Percentiles rank a stretch among this genome's conserved stretches.
Evolutionary conservation across 2,329 filamentous ascomycete species (phyloP).

Genomic region (Epichloe gansuensis): DNA sequence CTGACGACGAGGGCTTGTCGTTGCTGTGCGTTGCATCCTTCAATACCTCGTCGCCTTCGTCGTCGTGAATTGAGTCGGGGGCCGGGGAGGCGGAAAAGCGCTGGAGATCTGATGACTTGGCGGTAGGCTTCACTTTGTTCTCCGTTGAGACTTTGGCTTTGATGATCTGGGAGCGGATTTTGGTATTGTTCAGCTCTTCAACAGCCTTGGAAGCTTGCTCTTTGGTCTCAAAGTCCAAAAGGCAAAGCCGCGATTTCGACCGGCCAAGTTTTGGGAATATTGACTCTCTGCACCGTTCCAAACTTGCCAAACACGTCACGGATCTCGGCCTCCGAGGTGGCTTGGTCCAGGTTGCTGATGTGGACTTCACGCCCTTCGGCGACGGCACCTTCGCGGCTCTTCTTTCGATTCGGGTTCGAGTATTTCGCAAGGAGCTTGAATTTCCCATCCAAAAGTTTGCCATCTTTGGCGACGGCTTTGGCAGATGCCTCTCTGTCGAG

Average conservation of each 20-base stretch:
- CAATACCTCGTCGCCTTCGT: slow-evolving; percentile 29
- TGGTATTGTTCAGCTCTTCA: slow-evolving; percentile 56
- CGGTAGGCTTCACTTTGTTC: slow-evolving; percentile 43
- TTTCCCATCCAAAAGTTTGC: slow-evolving; percentile 53
- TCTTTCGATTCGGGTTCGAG: slow-evolving; percentile 69
- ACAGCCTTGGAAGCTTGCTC: slow-evolving; percentile 56
- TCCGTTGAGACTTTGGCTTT: slow-evolving; percentile 50
- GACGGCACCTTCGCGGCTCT: slow-evolving; percentile 65
- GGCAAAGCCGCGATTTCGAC: slow-evolving; percentile 62
- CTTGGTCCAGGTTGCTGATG: slow-evolving; percentile 55
- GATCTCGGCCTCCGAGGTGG: slow-evolving; percentile 55
- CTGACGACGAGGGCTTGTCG: slow-evolving; percentile 28
- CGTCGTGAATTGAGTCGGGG: slow-evolving; percentile 20
- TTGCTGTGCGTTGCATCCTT: slow-evolving; percentile 13
- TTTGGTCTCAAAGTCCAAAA: slow-evolving; percentile 68
- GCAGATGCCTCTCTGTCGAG: slow-evolving; percentile 53
- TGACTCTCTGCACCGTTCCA: slow-evolving; percentile 61
- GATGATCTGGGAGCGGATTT: slow-evolving; percentile 55
- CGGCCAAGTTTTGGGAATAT: slow-evolving; percentile 54
- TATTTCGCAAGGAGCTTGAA: slow-evolving; percentile 66
- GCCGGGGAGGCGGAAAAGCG: slow-evolving; percentile 22
- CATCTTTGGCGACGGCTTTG: slow-evolving; percentile 61
- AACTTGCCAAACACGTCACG: slow-evolving; percentile 60
- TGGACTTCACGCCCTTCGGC: slow-evolving; percentile 84
- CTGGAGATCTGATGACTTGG: slow-evolving; percentile 29